Evolutionary conservation across 2,329 filamentous ascomycete species (phyloP).

Genomic region (Botrytis hyacinthi): DNA sequence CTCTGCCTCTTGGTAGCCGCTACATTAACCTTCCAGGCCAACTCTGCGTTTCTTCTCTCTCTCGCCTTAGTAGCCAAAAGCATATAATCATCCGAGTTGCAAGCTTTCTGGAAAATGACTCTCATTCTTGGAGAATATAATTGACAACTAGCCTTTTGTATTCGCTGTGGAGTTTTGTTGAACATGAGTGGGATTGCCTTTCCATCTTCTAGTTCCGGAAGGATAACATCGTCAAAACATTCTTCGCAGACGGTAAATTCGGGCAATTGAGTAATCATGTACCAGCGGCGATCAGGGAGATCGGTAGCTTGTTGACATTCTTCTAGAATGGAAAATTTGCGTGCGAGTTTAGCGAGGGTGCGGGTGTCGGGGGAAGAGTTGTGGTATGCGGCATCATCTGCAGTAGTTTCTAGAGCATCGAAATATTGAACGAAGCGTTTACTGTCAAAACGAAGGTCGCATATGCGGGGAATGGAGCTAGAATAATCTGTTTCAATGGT

Average conservation of each 20-base stretch:
- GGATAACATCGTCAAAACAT: slow-evolving; percentile 79
- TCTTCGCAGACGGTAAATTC: slow-evolving; percentile 83
- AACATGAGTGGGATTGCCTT: slow-evolving; percentile 63
- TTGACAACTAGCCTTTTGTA: slow-evolving; percentile 63
- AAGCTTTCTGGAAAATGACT: slow-evolving; percentile 65
- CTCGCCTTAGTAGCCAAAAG: slow-evolving; percentile 58
- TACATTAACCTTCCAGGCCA: slow-evolving; percentile 30
- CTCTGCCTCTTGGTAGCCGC: slow-evolving; percentile 27
- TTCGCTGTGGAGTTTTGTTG: slow-evolving; percentile 57
- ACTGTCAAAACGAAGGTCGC: slow-evolving; percentile 64
- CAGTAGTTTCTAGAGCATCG: slow-evolving; percentile 57
- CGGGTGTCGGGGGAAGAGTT: slow-evolving; percentile 31
- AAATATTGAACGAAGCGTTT: slow-evolving; percentile 59
- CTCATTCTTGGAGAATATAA: slow-evolving; percentile 81
- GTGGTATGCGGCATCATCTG: slow-evolving; percentile 48
- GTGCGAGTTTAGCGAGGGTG: slow-evolving; percentile 31
- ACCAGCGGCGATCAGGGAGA: slow-evolving; percentile 67
- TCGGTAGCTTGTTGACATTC: slow-evolving; percentile 42
- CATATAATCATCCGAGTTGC: slow-evolving; percentile 63
- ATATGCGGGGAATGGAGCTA: slow-evolving; percentile 54
- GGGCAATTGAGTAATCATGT: slow-evolving; percentile 71
- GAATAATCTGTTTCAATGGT: slow-evolving; percentile 37
- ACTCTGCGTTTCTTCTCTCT: slow-evolving; percentile 48
- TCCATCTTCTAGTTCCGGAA: slow-evolving; percentile 58
- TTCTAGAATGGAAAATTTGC: slow-evolving; percentile 27